Evolutionary conservation across 164 flowering plant species (phyloP).

Genomic region (Annona cherimola): DNA sequence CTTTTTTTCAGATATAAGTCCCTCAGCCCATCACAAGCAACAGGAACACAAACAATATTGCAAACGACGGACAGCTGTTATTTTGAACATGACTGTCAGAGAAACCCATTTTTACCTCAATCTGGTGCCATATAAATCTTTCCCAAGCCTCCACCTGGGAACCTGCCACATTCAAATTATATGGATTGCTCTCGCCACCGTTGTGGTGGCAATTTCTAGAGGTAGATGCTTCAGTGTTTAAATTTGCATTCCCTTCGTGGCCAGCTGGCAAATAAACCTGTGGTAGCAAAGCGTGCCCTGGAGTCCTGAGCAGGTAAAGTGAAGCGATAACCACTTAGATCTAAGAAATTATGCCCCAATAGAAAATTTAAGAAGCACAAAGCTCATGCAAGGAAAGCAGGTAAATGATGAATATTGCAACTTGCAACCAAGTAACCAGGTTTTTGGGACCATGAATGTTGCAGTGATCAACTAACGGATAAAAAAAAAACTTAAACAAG

Average conservation of each 20-base stretch:
- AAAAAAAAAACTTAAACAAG: too few relatives aligned
- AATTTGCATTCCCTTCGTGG: constrained; percentile 11
- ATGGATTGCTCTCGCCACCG: constrained; percentile 12
- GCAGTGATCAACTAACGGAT: too few relatives aligned
- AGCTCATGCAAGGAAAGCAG: not conserved
- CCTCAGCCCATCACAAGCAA: not conserved
- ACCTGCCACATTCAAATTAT: constrained; percentile 17
- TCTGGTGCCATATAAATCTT: constrained; percentile 40
- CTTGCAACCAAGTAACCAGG: not conserved
- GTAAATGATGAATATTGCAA: not conserved
- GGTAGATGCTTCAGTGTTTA: constrained; percentile 19
- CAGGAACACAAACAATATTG: not conserved
- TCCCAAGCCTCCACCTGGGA: constrained; percentile 42
- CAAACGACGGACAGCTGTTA: not conserved
- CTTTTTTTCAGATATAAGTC: too few relatives aligned
- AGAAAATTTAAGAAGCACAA: not conserved
- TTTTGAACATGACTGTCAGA: not conserved
- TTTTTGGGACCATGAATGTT: too few relatives aligned
- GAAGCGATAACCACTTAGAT: not conserved
- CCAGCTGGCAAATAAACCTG: constrained; percentile 18
- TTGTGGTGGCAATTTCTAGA: constrained; percentile 18
- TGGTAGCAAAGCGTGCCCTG: constrained; percentile 50
- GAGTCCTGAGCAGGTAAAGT: constrained; percentile 36
- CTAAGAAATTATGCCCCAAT: not conserved
- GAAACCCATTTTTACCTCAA: constrained; percentile 41